phyloP scores from a whole-genome alignment of 164 flowering plant species.

The Piper longum region DNA sequence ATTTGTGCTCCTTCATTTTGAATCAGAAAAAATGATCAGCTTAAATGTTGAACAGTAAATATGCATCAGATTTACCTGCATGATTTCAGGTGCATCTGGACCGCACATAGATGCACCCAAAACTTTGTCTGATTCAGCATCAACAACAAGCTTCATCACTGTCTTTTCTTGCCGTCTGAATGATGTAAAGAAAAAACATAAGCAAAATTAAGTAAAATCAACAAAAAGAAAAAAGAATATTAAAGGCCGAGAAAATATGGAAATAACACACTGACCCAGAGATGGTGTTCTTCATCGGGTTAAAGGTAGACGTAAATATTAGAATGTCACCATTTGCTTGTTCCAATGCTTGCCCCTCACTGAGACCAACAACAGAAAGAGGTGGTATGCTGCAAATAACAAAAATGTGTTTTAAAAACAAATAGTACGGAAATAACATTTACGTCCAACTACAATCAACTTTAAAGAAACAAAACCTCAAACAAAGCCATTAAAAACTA shows the following conservation, averaged over 20 bases:
- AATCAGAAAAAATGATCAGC: not conserved
- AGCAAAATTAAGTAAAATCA: not conserved
- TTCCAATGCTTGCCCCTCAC: slow-evolving; percentile 77
- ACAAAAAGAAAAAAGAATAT: not conserved
- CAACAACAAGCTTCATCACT: slow-evolving; percentile 87
- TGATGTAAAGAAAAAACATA: slow-evolving; percentile 1
- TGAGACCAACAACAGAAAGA: slow-evolving; percentile 89
- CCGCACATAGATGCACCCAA: slow-evolving; percentile 97
- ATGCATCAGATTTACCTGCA: slow-evolving; percentile 46
- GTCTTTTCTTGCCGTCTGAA: slow-evolving; percentile 83
- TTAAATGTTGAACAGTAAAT: not conserved
- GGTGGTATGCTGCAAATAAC: slow-evolving; percentile 72
- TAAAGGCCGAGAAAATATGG: not conserved
- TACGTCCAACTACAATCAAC: not conserved
- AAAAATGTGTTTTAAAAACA: not conserved
- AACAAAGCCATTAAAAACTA: not conserved
- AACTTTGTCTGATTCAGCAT: slow-evolving; percentile 77
- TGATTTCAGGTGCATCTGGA: slow-evolving; percentile 91
- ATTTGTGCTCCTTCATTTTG: too few species aligned
- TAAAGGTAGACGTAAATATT: slow-evolving; percentile 82
- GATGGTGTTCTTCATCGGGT: slow-evolving; percentile 90
- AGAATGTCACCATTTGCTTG: slow-evolving; percentile 63
- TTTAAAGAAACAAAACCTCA: not conserved
- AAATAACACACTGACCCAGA: slow-evolving; percentile 50
- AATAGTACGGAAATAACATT: not conserved